Evolutionary conservation across 2,329 filamentous ascomycete species (phyloP).

Genomic region (Alternaria viburni): DNA sequence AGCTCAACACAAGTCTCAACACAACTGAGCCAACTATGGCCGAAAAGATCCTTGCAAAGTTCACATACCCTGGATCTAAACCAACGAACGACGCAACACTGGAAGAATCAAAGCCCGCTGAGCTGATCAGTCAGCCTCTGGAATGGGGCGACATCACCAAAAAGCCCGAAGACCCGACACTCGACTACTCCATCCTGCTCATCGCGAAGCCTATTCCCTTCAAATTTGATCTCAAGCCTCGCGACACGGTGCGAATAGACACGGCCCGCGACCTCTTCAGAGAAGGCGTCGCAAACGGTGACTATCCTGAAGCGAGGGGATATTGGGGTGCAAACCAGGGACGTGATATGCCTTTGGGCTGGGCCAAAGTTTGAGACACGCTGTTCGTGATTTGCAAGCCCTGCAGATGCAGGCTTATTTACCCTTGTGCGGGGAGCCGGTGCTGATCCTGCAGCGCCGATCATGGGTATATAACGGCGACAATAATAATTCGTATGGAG

Average conservation of each 20-base stretch:
- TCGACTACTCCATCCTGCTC: slow-evolving; percentile 53
- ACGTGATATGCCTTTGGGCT: slow-evolving; percentile 38
- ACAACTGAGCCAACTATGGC: slow-evolving; percentile 26
- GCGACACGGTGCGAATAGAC: slow-evolving; percentile 39
- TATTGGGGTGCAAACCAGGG: slow-evolving; percentile 51
- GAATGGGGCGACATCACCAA: slow-evolving; percentile 32
- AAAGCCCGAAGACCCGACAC: slow-evolving; percentile 49
- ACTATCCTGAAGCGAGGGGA: slow-evolving; percentile 44
- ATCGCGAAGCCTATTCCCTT: slow-evolving; percentile 56
- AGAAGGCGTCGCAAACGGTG: slow-evolving; percentile 46
- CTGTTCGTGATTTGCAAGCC: background rate
- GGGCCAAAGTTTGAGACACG: slow-evolving; percentile 42
- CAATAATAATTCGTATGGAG: slow-evolving; percentile 3
- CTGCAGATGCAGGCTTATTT: slow-evolving; percentile 11
- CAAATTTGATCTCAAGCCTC: slow-evolving; percentile 49
- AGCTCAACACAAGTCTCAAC: slow-evolving; percentile 41
- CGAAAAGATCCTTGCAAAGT: slow-evolving; percentile 33
- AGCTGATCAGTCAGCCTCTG: slow-evolving; percentile 27
- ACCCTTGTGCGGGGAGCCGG: slow-evolving; percentile 20
- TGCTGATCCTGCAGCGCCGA: slow-evolving; percentile 1
- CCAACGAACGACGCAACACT: slow-evolving; percentile 10
- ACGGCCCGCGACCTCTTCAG: slow-evolving; percentile 44
- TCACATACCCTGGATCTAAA: slow-evolving; percentile 32
- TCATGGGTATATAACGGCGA: background rate
- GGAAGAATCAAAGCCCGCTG: background rate